A percentile compares a stretch with the other conserved stretches of the same genome.
Conservation (phyloP, 768 basidiomycete genomes). For the Hericium coralloides region DNA sequence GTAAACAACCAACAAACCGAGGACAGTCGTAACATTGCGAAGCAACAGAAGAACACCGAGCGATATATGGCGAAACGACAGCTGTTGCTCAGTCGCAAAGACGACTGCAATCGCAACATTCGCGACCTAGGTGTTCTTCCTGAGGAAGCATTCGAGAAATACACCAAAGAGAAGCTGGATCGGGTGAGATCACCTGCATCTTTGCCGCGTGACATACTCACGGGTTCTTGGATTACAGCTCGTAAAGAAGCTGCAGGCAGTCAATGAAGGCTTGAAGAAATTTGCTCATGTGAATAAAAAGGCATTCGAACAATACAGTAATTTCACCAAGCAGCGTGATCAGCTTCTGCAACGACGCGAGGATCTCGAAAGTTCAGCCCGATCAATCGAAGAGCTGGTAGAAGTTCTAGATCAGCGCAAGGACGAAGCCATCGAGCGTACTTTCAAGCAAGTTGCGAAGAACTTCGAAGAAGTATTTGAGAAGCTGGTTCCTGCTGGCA, state of each 20-base stretch:
- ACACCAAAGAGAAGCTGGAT: conserved; percentile 81
- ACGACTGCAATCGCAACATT: conserved; percentile 93
- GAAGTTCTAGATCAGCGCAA: conserved; percentile 93
- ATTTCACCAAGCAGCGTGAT: conserved; percentile 96
- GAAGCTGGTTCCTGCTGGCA: conserved; percentile 88
- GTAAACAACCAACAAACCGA: conserved; percentile 78
- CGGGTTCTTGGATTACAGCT: conserved; percentile 41
- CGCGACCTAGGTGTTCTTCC: conserved; percentile 94
- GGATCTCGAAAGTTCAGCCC: conserved; percentile 84
- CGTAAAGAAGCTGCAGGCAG: conserved; percentile 83
- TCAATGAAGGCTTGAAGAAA: conserved; percentile 91
- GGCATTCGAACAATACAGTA: conserved; percentile 96
- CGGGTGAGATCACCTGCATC: conserved; percentile 40
- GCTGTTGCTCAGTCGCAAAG: conserved; percentile 75
- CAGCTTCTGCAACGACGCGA: conserved; percentile 79
- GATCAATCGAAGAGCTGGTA: conserved; percentile 88
- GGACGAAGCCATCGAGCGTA: conserved; percentile 97
- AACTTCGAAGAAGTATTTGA: conserved; percentile 98
- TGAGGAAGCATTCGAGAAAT: conserved; percentile 96
- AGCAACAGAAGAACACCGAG: conserved; percentile 92
- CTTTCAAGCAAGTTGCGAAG: conserved; percentile 95
- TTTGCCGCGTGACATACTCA: neutral
- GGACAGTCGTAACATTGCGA: conserved; percentile 78
- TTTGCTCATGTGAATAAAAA: conserved; percentile 99
- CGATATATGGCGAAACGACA: conserved; percentile 89